Evolutionary conservation across 1,284 basidiomycete species (phyloP).

Genomic region (Rhodotorula sp.): DNA sequence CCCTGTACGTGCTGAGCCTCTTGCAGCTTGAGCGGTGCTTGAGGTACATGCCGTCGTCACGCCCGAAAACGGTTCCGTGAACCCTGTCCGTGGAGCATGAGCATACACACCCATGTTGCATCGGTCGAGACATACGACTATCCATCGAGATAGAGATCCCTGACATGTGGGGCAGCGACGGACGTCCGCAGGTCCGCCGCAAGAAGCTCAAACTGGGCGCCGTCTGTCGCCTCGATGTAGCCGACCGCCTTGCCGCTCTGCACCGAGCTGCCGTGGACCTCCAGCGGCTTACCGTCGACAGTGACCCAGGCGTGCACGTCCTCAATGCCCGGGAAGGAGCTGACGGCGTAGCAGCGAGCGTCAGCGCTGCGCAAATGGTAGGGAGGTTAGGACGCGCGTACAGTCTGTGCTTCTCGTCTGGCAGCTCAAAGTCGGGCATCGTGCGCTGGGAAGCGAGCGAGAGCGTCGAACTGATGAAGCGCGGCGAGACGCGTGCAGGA

Average conservation of each 20-base stretch:
- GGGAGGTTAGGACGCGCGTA: background rate
- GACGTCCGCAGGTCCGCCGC: background rate
- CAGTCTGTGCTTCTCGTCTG: background rate
- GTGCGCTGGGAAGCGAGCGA: background rate
- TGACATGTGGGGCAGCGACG: background rate
- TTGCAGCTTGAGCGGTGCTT: too few species aligned
- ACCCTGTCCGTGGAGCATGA: too few species aligned
- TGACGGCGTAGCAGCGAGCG: background rate
- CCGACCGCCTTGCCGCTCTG: background rate
- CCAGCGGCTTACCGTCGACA: conserved; percentile 7
- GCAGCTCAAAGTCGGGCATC: background rate
- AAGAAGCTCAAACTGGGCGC: background rate
- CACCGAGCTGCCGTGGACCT: conserved; percentile 1
- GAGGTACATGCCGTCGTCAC: too few species aligned
- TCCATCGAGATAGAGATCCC: background rate
- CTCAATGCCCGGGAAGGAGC: background rate
- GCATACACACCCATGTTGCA: too few species aligned
- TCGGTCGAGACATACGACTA: background rate
- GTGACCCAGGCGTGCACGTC: conserved; percentile 9
- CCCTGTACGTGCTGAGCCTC: too few species aligned
- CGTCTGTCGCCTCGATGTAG: conserved; percentile 11
- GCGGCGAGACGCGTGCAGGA: too few species aligned
- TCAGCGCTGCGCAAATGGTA: too few species aligned
- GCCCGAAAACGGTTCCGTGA: too few species aligned
- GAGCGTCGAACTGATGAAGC: too few species aligned